Base-by-base conservation (phyloP, 2,329 filamentous ascomycete genomes). In the Daldinia sp. region DNA sequence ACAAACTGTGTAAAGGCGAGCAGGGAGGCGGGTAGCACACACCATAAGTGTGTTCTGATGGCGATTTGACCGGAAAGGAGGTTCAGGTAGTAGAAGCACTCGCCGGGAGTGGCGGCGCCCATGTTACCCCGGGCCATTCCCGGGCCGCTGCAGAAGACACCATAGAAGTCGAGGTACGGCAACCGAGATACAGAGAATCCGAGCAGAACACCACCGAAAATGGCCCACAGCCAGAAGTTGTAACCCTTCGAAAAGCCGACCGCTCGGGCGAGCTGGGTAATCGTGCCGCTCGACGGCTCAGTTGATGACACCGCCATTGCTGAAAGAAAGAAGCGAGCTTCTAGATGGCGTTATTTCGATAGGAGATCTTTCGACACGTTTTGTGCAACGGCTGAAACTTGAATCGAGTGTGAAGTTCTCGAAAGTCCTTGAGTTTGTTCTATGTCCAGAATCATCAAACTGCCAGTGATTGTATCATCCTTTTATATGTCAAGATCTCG, bases 161-260 rank as follows among this genome's bases (percentile, higher is more conserved):
- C 76, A 49, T 78, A 74, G 69, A 84, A 78, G 72, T 83, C 73
- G 56, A 88, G 74, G 68, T 82, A 86, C 37, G 72, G 72, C 1
- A 85, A 68, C 5, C 83, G 81, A 2, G 81, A 76, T 13, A 87
- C 76, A 3, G 74, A 70, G 70, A 88, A 86, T 11, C 77, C 79
- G 11, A 83, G 59, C 4, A 85, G 71, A 1, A 76, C 76, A 2
- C 82, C 81, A 35, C 71, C 75, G 51, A 84, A 80, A 49, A 85
- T 73, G 63, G 82, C 74, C 72, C 81, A 88, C 2, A 88, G 76
- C 34, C 77, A 66, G 66, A 88, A 86, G 72, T 86, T 88, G 77
- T 87, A 87, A 32, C 77, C 78, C 68, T 83, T 84, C 2, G 75
- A 72, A 75, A 89, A 89, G 49, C 86, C 86, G 23, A 87, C 60